A percentile compares a stretch with the other conserved stretches of the same genome.
These are phyloP conservation scores for Podospora pseudocomata DNA, from an alignment of 495 filamentous ascomycete species.

Conservation along the genomic window DNA sequence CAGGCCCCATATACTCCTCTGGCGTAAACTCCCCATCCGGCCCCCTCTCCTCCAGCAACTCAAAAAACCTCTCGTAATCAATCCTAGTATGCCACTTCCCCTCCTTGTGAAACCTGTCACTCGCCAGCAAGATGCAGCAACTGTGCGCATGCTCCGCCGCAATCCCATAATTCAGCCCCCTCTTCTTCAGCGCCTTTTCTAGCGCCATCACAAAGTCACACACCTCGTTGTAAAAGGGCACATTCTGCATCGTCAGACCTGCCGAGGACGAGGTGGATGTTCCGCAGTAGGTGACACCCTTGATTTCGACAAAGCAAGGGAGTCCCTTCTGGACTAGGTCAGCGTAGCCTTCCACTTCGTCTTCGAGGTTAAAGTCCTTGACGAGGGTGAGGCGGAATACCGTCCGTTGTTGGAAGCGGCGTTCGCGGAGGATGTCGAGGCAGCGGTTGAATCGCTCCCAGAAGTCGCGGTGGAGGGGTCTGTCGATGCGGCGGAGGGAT, in stretches of 20 bases:
- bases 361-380: conserved; percentile 92
- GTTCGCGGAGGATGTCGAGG: conserved; percentile 81
- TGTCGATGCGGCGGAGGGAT: conserved; percentile 77
- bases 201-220: conserved; percentile 72
- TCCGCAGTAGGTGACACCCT: conserved; percentile 95
- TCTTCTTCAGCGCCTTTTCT: conserved; percentile 56
- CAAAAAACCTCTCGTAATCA: conserved; percentile 85
- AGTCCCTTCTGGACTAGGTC: conserved; percentile 78
- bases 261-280: conserved; percentile 75
- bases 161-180: conserved; percentile 80
- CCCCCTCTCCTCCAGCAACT: conserved; percentile 67
- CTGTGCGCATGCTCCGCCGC: conserved; percentile 92
- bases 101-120: conserved; percentile 64
- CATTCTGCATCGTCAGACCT: conserved; percentile 90
- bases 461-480: conserved; percentile 91
- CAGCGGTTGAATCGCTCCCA: conserved; percentile 93
- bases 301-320: conserved; percentile 89
- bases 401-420: conserved; percentile 77
- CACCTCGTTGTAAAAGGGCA: conserved; percentile 91
- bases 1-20: conserved; percentile 81
- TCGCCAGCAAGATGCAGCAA: conserved; percentile 84
- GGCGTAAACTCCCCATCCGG: conserved; percentile 67
- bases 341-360: conserved; percentile 87
- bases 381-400: conserved; percentile 95
- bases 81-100: conserved; percentile 89